A percentile compares a stretch with the other conserved stretches of the same genome.
These are phyloP conservation scores for Delitschia confertaspora DNA, from an alignment of 495 filamentous ascomycete genomes.

Conservation along the genomic window DNA sequence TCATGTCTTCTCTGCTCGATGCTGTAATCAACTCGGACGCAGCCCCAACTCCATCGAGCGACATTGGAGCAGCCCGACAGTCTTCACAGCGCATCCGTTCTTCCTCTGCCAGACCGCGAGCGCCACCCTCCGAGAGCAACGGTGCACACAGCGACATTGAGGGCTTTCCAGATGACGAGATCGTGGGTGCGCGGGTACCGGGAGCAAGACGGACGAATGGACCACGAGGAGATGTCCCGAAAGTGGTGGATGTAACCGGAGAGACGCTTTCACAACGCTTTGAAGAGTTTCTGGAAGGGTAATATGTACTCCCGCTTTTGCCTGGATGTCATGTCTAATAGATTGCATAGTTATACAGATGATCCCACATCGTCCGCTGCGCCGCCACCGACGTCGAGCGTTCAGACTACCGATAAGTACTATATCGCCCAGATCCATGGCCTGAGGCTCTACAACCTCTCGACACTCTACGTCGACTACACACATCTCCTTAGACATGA, in stretches of 20 bases:
- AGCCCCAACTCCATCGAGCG: slow-evolving; percentile 29
- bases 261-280: slow-evolving; percentile 79
- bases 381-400: slow-evolving; percentile 55
- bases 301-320: slow-evolving; percentile 19
- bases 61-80: slow-evolving; percentile 26
- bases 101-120: slow-evolving; percentile 53
- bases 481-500: slow-evolving; percentile 69
- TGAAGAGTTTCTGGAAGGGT: slow-evolving; percentile 82
- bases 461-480: slow-evolving; percentile 95
- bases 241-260: slow-evolving; percentile 80
- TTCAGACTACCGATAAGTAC: slow-evolving; percentile 76
- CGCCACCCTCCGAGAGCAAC: slow-evolving; percentile 57
- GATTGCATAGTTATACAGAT: slow-evolving; percentile 55
- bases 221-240: slow-evolving; percentile 58
- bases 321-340: slow-evolving; percentile 15
- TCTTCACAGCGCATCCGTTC: slow-evolving; percentile 27
- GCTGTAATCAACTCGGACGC: slow-evolving; percentile 30
- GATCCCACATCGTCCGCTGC: slow-evolving; percentile 64
- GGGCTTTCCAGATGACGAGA: slow-evolving; percentile 57
- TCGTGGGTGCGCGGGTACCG: slow-evolving; percentile 46
- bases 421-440: slow-evolving; percentile 94
- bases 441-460: slow-evolving; percentile 74
- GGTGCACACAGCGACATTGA: slow-evolving; percentile 56
- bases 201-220: slow-evolving; percentile 52
- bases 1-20: slow-evolving; percentile 34